Conservation (phyloP, 108 stramenopile genomes). For the Aurantiochytrium sp. region DNA sequence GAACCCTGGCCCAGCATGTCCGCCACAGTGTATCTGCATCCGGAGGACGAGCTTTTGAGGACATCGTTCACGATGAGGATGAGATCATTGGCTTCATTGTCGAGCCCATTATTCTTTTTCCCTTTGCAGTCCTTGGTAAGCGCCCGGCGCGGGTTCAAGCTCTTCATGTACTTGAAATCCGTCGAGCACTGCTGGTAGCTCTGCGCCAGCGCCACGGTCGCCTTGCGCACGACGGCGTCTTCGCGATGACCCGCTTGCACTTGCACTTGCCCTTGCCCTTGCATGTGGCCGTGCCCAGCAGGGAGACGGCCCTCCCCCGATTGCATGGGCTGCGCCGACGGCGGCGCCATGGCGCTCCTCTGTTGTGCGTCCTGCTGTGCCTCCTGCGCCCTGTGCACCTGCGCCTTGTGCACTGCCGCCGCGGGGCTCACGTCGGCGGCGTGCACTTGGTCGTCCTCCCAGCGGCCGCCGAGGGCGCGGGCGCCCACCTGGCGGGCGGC, state of each 20-base stretch:
- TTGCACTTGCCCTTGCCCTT: no score
- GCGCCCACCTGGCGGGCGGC: no score
- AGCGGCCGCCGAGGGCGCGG: no score
- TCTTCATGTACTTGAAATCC: neutral
- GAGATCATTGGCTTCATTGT: neutral
- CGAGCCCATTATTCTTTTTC: neutral
- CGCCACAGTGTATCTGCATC: slow-evolving; percentile 43
- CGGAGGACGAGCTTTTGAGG: neutral
- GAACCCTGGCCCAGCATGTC: slow-evolving; percentile 82
- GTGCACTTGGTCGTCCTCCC: no score
- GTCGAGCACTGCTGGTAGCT: neutral
- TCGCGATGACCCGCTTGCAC: neutral
- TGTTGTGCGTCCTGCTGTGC: no score
- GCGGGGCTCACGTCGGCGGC: no score
- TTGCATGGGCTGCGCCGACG: no score
- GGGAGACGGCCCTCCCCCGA: no score
- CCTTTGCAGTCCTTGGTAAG: neutral
- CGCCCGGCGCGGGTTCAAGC: neutral
- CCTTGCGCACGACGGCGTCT: neutral
- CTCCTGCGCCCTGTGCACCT: no score
- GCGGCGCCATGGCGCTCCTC: no score
- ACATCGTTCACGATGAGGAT: neutral
- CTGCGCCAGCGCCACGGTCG: neutral
- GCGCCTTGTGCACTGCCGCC: no score
- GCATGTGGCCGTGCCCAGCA: no score